These are phyloP conservation scores for Vitis rotundifolia DNA, from an alignment of 164 flowering plant genomes.

Conservation along the genomic window DNA sequence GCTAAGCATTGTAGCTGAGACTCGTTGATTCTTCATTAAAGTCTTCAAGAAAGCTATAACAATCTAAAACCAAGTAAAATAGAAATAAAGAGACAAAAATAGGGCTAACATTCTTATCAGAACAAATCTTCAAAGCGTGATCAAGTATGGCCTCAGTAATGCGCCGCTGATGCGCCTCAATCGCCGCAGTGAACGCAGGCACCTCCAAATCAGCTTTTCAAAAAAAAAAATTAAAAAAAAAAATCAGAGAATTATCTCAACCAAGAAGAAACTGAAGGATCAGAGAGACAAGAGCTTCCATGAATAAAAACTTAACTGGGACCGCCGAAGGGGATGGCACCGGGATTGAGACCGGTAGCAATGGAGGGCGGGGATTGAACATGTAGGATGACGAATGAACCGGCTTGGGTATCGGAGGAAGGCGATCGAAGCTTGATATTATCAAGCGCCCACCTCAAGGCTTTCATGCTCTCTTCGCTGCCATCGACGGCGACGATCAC, in stretches of 20 bases:
- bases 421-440: conserved; percentile 57
- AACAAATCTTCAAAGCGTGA: conserved; percentile 62
- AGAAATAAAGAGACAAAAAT: background rate
- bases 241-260: background rate
- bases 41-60: background rate
- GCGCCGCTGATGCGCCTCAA: conserved; percentile 75
- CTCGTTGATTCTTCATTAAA: no score
- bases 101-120: conserved; percentile 44
- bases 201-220: conserved; percentile 58
- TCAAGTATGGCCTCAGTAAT: conserved; percentile 63
- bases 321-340: conserved; percentile 79
- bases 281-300: background rate
- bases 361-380: conserved; percentile 68
- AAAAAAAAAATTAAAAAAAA: background rate
- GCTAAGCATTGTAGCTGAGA: no score
- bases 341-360: conserved; percentile 70
- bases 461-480: conserved; percentile 87
- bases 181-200: conserved; percentile 83
- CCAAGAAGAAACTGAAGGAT: background rate
- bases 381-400: conserved; percentile 49
- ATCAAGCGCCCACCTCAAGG: conserved; percentile 67
- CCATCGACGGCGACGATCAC: conserved; percentile 82
- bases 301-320: conserved; percentile 47
- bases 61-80: background rate
- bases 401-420: conserved; percentile 15